Conservation (phyloP, 805 yeast genomes). For the Ogataea kodamae region DNA sequence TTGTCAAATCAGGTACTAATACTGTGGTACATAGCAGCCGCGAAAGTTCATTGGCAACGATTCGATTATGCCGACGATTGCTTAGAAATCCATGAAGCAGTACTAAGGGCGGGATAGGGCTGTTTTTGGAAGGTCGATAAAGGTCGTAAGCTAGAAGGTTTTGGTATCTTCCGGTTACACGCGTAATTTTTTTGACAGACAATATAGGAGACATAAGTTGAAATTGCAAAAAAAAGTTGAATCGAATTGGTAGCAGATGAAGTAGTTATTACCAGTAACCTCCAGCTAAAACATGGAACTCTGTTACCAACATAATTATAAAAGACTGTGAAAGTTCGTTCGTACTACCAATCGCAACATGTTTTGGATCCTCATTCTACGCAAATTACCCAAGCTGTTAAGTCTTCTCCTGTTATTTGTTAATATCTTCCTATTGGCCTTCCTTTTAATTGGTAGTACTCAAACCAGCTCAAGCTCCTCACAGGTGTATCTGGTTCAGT, state of each 20-base stretch:
- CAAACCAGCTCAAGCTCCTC: conserved; percentile 40
- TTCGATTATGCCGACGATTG: conserved; percentile 68
- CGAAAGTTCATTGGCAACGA: conserved; percentile 60
- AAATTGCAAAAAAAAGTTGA: background rate
- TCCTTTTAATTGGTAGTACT: conserved; percentile 55
- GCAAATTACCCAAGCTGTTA: conserved; percentile 41
- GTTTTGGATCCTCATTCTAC: too few relatives aligned
- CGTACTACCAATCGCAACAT: too few relatives aligned
- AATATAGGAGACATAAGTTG: conserved; percentile 4
- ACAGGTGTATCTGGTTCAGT: conserved; percentile 47
- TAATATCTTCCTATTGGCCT: conserved; percentile 47
- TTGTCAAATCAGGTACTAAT: conserved; percentile 71
- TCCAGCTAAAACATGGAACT: too few relatives aligned
- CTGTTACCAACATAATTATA: too few relatives aligned
- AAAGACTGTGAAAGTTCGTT: too few relatives aligned
- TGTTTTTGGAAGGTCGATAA: conserved; percentile 1
- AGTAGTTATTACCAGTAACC: too few relatives aligned
- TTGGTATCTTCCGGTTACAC: conserved; percentile 1
- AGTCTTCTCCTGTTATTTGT: conserved; percentile 43
- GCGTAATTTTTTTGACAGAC: conserved; percentile 2
- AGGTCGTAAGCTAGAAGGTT: conserved; percentile 11
- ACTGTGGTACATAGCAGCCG: conserved; percentile 48
- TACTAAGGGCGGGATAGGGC: conserved; percentile 52
- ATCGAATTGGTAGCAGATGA: conserved; percentile 2
- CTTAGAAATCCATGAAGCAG: conserved; percentile 90